phyloP scores from a whole-genome alignment of 2,329 filamentous ascomycete genomes.

The Ceratocystis eucalypticola region DNA sequence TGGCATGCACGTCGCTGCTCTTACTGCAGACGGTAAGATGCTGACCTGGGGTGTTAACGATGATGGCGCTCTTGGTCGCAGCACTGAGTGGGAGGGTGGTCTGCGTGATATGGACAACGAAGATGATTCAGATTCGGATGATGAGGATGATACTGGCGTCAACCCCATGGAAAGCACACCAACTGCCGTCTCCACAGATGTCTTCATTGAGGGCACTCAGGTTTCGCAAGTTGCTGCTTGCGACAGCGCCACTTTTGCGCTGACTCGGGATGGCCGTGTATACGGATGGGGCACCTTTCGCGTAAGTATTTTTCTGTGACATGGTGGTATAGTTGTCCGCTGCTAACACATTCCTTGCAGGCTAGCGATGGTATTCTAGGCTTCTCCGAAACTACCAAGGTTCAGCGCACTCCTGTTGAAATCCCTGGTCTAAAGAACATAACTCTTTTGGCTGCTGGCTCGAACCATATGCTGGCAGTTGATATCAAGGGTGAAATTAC shows the following conservation, averaged over 20 bases:
- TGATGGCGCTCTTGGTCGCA: slow-evolving; percentile 63
- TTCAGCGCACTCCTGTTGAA: slow-evolving; percentile 38
- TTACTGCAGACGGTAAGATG: slow-evolving; percentile 70
- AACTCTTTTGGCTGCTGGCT: slow-evolving; percentile 48
- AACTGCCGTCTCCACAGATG: slow-evolving; percentile 41
- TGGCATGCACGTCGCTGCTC: slow-evolving; percentile 66
- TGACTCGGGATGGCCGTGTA: slow-evolving; percentile 61
- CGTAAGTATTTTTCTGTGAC: slow-evolving; percentile 4
- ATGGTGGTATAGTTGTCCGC: background rate
- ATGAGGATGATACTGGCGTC: slow-evolving; percentile 50
- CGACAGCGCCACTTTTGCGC: slow-evolving; percentile 61
- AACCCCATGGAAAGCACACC: slow-evolving; percentile 64
- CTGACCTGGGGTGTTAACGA: slow-evolving; percentile 83
- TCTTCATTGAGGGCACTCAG: slow-evolving; percentile 47
- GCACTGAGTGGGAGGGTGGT: slow-evolving; percentile 55
- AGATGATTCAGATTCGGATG: slow-evolving; percentile 41
- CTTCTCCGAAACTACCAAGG: slow-evolving; percentile 41
- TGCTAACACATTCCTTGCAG: background rate
- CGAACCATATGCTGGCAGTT: slow-evolving; percentile 58
- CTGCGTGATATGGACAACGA: slow-evolving; percentile 42
- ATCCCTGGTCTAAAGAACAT: slow-evolving; percentile 54
- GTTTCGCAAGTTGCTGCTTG: slow-evolving; percentile 54
- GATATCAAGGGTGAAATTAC: slow-evolving; percentile 50
- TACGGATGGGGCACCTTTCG: slow-evolving; percentile 80
- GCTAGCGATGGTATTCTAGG: slow-evolving; percentile 51